phyloP scores from a whole-genome alignment of 257 asterid species.

The Solanum ossicruentum region DNA sequence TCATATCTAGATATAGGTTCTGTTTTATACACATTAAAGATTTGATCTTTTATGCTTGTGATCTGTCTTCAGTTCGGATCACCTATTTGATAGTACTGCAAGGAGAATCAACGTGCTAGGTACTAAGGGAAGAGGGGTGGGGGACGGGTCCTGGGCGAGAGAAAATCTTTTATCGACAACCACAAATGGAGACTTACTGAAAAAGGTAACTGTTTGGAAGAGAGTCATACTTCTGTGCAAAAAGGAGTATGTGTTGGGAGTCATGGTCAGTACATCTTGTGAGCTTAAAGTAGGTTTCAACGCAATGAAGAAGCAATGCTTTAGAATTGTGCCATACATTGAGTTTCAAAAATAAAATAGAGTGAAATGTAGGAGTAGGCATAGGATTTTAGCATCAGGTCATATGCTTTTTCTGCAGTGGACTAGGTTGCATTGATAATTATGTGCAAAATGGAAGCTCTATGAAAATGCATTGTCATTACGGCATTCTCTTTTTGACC shows the following conservation, averaged over 20 bases:
- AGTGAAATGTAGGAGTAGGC: background rate
- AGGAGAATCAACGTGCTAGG: background rate
- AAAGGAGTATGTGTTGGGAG: background rate
- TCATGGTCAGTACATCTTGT: background rate
- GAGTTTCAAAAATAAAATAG: background rate
- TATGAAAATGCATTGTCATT: background rate
- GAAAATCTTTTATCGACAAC: background rate
- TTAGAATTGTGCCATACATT: background rate
- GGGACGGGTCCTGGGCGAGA: background rate
- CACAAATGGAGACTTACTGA: background rate
- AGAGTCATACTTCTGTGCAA: background rate
- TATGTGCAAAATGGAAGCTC: background rate
- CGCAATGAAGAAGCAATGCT: background rate
- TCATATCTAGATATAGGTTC: background rate
- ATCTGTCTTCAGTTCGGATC: background rate
- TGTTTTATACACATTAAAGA: background rate
- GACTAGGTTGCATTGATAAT: background rate
- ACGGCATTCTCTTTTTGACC: too few relatives aligned
- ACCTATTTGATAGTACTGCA: background rate
- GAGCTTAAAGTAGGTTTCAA: background rate
- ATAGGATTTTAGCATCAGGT: background rate
- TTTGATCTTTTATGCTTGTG: background rate
- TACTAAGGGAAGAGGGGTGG: background rate
- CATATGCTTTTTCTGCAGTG: background rate
- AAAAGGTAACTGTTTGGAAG: background rate